phyloP scores from a whole-genome alignment of 371 early-diverging fungal genomes.

The Saksenaea oblongispora region DNA sequence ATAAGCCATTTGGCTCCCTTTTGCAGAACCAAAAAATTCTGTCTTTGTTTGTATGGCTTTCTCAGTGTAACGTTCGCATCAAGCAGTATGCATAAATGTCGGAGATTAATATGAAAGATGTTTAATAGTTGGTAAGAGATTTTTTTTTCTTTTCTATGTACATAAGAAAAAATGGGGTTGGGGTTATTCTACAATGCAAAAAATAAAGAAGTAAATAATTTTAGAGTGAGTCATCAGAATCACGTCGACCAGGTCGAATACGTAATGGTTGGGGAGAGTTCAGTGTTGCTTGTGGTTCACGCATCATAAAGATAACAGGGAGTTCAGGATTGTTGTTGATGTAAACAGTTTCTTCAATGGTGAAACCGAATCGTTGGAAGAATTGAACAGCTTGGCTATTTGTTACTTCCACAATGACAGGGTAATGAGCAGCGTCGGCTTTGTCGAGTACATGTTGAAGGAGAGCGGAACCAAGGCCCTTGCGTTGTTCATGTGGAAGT shows the following conservation, averaged over 20 bases:
- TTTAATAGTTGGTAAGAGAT: not conserved
- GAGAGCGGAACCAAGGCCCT: constrained; percentile 40
- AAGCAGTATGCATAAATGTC: not conserved
- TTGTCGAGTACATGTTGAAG: constrained; percentile 38
- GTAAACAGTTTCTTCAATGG: constrained; percentile 18
- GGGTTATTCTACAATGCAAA: not conserved
- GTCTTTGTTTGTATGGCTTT: not conserved
- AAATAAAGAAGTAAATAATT: not conserved
- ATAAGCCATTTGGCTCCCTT: too few species aligned
- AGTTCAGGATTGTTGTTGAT: constrained; percentile 19
- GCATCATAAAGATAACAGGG: constrained; percentile 33
- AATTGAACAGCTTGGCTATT: constrained; percentile 84
- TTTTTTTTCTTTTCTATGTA: not conserved
- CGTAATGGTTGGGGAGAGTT: constrained; percentile 25
- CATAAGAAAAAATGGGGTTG: not conserved
- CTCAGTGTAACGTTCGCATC: not conserved
- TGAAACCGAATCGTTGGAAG: constrained; percentile 47
- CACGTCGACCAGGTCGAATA: constrained; percentile 42
- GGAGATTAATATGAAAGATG: not conserved
- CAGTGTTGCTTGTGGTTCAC: constrained; percentile 20
- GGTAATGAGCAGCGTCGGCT: constrained; percentile 84
- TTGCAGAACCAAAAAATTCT: not conserved
- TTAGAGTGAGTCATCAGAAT: constrained; percentile 23
- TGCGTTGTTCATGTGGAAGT: constrained; percentile 43
- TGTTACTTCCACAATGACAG: constrained; percentile 76